Evolutionary conservation across 352 stramenopile species (phyloP), one percentile per base, ranked within the genome.

Genomic region (Pythium periplocum): DNA sequence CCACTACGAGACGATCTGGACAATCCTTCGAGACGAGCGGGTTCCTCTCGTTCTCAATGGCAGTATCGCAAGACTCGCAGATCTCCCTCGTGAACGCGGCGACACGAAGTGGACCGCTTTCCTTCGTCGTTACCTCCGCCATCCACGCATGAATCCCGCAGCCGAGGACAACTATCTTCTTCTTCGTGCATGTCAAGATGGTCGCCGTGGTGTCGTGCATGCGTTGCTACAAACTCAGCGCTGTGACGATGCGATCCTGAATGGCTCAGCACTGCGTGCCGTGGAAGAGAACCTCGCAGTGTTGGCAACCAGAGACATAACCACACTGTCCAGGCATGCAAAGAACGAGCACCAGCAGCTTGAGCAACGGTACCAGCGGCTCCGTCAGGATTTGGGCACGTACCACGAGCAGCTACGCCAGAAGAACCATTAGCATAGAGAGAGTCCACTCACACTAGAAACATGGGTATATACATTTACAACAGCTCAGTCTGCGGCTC

Each of bases 161-260:
- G 53, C 50, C 5, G 48, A 61, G 12, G 32, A 45, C 50, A 35
- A 61, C 32, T 48, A 58, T 30, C 43, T 68, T 45, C 54, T 68
- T n/a, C 35, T 55, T 2, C 48, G 59, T n/a, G 49, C 54, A 6
- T 56, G 44, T 30, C 41, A 48, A 3, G 45, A 57, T 3, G 53
- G 8, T 4, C 34, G 46, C 4, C 36, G 26, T 11, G 59, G 50
- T 0, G 37, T 66, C 11, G 53, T 66, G 2, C 48, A 57, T 17
- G 35, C 52, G 4, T 51, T 66, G 38, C 47, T 61, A 6, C 59
- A 48, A 2, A 51, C 42, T 43, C 33, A 49, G 12, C 53, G 53
- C 17, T 48, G 10, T 9, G 8, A 30, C 43, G 12, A 50, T 61
- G 7, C 6, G 38, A 12, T 10, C 0, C 48, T 51, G 34, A 48